Conservation (phyloP, 768 basidiomycete genomes). For the Boletus speciosus region DNA sequence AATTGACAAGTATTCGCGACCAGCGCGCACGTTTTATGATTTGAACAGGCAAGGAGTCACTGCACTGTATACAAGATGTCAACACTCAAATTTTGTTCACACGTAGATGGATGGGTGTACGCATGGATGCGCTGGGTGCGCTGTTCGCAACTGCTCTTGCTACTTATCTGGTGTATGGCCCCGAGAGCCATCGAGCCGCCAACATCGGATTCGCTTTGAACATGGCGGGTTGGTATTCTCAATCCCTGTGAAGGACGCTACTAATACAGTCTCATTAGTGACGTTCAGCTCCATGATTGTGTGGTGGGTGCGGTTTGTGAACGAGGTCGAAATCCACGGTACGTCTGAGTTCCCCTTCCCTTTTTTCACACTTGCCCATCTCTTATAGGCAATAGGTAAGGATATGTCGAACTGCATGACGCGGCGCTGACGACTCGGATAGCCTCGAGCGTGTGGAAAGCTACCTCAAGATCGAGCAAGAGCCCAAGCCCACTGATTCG, state of each 20-base stretch:
- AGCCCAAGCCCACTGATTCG: not conserved
- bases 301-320: conserved; percentile 43
- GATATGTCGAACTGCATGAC: too few species aligned
- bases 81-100: not conserved
- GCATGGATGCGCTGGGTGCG: conserved; percentile 48
- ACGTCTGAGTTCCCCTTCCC: not conserved
- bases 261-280: conserved; percentile 28
- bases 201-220: conserved; percentile 39
- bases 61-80: not conserved
- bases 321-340: conserved; percentile 49
- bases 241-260: not conserved
- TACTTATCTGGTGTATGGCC: conserved; percentile 3
- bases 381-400: not conserved
- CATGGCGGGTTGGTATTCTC: conserved; percentile 36
- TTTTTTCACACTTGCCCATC: too few species aligned
- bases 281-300: conserved; percentile 56
- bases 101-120: conserved; percentile 44
- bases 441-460: conserved; percentile 1
- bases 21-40: conserved; percentile 44
- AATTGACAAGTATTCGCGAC: conserved; percentile 46
- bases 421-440: not conserved
- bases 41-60: conserved; percentile 38
- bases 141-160: not conserved
- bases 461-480: not conserved
- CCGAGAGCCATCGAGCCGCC: not conserved